These are phyloP conservation scores for Xylaria multiplex DNA, from an alignment of 2,329 filamentous ascomycete genomes.

Conservation along the genomic window DNA sequence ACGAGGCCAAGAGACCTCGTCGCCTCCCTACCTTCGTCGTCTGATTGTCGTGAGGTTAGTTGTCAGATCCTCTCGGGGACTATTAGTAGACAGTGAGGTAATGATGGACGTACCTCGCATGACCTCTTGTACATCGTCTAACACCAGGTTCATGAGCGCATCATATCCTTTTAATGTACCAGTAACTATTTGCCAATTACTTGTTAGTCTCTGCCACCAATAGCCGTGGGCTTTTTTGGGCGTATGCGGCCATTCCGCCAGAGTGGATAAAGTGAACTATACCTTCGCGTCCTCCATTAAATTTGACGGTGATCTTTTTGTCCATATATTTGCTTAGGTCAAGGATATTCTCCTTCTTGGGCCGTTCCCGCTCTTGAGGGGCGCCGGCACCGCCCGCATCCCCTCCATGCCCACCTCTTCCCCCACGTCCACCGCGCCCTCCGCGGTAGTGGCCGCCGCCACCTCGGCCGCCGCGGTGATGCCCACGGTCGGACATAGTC, in stretches of 20 bases:
- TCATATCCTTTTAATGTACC: conserved; percentile 95
- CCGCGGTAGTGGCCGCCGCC: conserved; percentile 54
- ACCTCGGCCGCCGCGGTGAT: conserved; percentile 60
- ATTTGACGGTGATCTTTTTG: conserved; percentile 94
- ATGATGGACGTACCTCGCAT: conserved; percentile 74
- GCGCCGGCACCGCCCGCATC: conserved; percentile 55
- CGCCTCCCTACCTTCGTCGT: conserved; percentile 90
- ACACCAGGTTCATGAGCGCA: conserved; percentile 95
- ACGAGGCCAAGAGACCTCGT: conserved; percentile 84
- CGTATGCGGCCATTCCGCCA: background rate
- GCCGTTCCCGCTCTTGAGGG: conserved; percentile 71
- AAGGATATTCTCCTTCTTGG: conserved; percentile 99
- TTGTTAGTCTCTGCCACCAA: conserved; percentile 13
- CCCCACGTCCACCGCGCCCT: conserved; percentile 53
- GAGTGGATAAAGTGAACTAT: conserved; percentile 43
- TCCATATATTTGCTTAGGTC: conserved; percentile 97
- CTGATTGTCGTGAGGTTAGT: conserved; percentile 58
- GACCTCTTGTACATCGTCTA: conserved; percentile 92
- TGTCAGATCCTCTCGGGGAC: background rate
- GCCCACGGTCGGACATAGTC: conserved; percentile 63
- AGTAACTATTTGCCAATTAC: conserved; percentile 66
- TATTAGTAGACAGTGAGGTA: background rate
- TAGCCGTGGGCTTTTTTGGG: background rate
- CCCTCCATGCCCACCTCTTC: conserved; percentile 58
- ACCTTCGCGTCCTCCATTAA: conserved; percentile 95